These are phyloP conservation scores for Dionaea muscipula DNA, from an alignment of 179 eudicot species.

Conservation along the genomic window DNA sequence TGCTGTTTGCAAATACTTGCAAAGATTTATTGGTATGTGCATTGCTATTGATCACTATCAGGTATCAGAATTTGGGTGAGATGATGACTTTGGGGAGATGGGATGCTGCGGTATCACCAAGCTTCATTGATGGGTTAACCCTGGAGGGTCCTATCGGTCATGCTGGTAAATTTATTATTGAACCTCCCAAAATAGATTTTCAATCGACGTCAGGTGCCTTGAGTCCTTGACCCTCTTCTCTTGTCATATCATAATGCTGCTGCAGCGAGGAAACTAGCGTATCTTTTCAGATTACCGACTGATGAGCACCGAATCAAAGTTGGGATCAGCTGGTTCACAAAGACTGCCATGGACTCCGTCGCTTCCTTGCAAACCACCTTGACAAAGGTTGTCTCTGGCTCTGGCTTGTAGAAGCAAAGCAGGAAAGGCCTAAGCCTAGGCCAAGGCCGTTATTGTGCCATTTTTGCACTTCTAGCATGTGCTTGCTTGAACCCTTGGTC, in stretches of 20 bases:
- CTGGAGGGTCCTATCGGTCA: slow-evolving; percentile 89
- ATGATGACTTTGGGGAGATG: slow-evolving; percentile 88
- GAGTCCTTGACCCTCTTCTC: no score
- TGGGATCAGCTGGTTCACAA: slow-evolving; percentile 84
- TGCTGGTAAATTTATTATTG: no score
- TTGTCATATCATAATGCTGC: neutral
- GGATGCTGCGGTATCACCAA: slow-evolving; percentile 84
- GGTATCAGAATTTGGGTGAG: slow-evolving; percentile 94
- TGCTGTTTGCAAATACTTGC: neutral
- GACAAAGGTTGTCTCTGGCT: slow-evolving; percentile 50
- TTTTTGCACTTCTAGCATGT: no score
- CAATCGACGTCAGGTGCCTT: no score
- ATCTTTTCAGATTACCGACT: slow-evolving; percentile 74
- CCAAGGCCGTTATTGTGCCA: no score
- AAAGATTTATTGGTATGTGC: neutral
- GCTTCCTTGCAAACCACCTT: slow-evolving; percentile 50
- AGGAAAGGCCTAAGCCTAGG: no score
- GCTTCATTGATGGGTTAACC: slow-evolving; percentile 75
- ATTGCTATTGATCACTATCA: slow-evolving; percentile 8
- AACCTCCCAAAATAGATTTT: no score
- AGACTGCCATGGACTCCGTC: slow-evolving; percentile 74
- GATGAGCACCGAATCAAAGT: slow-evolving; percentile 89
- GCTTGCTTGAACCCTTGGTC: no score
- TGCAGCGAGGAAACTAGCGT: slow-evolving; percentile 86
- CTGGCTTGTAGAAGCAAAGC: no score